A percentile compares a stretch with the other conserved stretches of the same genome.
Conservation (phyloP, 495 filamentous ascomycete species). For the Hypoxylon perforatum region DNA sequence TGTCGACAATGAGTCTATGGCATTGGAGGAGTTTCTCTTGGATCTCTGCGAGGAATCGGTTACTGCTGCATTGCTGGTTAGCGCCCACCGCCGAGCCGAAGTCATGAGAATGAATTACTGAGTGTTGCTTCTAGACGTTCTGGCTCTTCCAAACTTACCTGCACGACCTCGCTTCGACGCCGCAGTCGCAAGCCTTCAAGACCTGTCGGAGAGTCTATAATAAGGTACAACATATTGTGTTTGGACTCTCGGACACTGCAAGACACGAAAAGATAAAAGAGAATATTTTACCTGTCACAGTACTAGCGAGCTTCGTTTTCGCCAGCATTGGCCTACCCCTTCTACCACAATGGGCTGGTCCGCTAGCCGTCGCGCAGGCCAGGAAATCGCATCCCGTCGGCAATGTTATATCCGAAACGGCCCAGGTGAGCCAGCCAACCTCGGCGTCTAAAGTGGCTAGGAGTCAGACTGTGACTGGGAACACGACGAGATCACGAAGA, state of each 20-base stretch:
- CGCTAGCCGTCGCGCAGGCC: slow-evolving; percentile 78
- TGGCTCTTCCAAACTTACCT: slow-evolving; percentile 87
- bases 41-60: slow-evolving; percentile 84
- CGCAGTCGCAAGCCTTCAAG: slow-evolving; percentile 74
- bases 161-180: slow-evolving; percentile 75
- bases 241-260: slow-evolving; percentile 69
- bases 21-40: slow-evolving; percentile 81
- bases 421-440: slow-evolving; percentile 50
- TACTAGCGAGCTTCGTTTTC: slow-evolving; percentile 76
- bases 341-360: slow-evolving; percentile 71
- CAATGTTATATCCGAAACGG: slow-evolving; percentile 66
- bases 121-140: slow-evolving; percentile 70
- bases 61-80: slow-evolving; percentile 77
- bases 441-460: slow-evolving; percentile 61
- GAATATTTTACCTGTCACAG: slow-evolving; percentile 76
- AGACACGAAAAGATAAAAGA: slow-evolving; percentile 77
- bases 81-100: slow-evolving; percentile 40
- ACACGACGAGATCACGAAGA: slow-evolving; percentile 57
- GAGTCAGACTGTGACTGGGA: slow-evolving; percentile 70
- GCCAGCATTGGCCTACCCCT: slow-evolving; percentile 67
- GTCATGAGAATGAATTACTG: slow-evolving; percentile 21
- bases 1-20: slow-evolving; percentile 86
- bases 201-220: slow-evolving; percentile 81
- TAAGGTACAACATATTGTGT: slow-evolving; percentile 82
- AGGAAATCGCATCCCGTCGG: slow-evolving; percentile 69